Conservation (phyloP, 805 yeast species). For the Tetrapisispora nanseiensis region DNA sequence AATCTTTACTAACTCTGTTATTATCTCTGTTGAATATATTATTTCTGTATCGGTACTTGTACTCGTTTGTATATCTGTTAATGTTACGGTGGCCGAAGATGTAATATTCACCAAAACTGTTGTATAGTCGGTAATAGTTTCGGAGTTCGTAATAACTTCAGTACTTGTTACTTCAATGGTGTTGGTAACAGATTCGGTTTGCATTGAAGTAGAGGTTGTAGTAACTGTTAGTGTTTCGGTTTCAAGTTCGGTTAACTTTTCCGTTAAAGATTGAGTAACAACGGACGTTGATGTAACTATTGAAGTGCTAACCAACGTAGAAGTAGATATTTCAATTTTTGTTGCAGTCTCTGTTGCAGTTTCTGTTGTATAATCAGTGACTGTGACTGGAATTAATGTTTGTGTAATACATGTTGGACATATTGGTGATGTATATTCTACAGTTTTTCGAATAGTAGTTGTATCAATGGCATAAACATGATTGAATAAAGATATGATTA, state of each 20-base stretch:
- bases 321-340: background rate
- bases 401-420: slow-evolving; percentile 7
- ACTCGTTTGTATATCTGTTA: no score
- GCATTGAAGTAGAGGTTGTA: background rate
- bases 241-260: background rate
- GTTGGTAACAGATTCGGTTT: background rate
- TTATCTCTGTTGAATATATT: no score
- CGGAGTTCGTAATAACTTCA: background rate
- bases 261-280: background rate
- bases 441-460: background rate
- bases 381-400: background rate
- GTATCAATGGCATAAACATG: background rate
- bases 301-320: background rate
- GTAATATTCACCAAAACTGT: background rate
- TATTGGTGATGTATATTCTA: slow-evolving; percentile 4
- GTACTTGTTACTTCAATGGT: background rate
- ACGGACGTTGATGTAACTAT: background rate
- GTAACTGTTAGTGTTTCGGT: background rate
- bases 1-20: no score
- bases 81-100: background rate
- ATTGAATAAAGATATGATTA: background rate
- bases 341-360: background rate
- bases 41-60: no score
- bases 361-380: background rate
- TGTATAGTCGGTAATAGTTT: background rate